These are phyloP conservation scores for Phaseolus coccineus DNA, from an alignment of 331 rosid genomes.

Conservation along the genomic window DNA sequence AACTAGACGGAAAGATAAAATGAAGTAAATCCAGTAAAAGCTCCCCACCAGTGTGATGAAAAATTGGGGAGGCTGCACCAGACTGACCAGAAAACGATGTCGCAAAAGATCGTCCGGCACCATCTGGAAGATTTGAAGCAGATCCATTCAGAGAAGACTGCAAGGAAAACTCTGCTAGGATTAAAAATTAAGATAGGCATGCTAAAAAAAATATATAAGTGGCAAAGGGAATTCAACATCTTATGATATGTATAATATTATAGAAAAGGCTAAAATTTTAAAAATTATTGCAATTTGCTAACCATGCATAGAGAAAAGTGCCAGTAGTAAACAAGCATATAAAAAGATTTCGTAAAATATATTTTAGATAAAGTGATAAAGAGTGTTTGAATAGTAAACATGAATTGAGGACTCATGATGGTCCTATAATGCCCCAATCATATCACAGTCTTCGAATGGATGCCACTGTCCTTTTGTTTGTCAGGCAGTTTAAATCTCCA, in stretches of 20 bases:
- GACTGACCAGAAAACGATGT: slow-evolving; percentile 96
- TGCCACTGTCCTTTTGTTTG: slow-evolving; percentile 4
- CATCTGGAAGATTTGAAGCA: slow-evolving; percentile 86
- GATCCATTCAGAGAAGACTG: slow-evolving; percentile 96
- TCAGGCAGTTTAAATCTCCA: slow-evolving; percentile 1
- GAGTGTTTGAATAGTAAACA: too few relatives aligned
- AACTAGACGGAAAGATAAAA: slow-evolving; percentile 44
- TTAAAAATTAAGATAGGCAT: slow-evolving; percentile 13
- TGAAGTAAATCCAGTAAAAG: slow-evolving; percentile 46
- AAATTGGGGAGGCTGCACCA: slow-evolving; percentile 92
- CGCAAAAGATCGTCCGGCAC: slow-evolving; percentile 82
- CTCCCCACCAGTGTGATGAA: slow-evolving; percentile 89
- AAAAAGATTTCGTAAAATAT: slow-evolving; percentile 1
- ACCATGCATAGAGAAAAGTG: slow-evolving; percentile 6
- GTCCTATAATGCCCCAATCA: slow-evolving; percentile 22
- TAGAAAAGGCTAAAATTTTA: slow-evolving; percentile 13
- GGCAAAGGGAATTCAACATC: background rate
- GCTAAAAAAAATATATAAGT: background rate
- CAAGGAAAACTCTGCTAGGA: slow-evolving; percentile 39
- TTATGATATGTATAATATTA: background rate
- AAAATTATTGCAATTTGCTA: slow-evolving; percentile 4
- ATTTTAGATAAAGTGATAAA: too few relatives aligned
- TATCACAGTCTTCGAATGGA: background rate
- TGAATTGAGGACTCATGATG: background rate
- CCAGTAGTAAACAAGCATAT: slow-evolving; percentile 11